phyloP scores from a whole-genome alignment of 352 stramenopile species.

The Plasmopara halstedii region DNA sequence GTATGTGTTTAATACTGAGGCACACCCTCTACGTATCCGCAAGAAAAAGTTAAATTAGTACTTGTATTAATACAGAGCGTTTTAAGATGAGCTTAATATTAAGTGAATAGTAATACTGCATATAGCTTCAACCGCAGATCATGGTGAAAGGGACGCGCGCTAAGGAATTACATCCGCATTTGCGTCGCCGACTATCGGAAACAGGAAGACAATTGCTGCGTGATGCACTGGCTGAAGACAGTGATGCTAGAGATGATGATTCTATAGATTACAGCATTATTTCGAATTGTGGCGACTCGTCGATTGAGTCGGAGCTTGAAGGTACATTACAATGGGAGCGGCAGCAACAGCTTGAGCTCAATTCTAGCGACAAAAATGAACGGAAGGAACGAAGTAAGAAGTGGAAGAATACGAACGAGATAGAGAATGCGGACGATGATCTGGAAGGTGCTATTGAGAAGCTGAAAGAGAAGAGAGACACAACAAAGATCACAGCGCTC shows the following conservation, averaged over 20 bases:
- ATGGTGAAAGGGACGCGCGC: constrained; percentile 15
- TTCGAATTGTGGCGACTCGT: constrained; percentile 31
- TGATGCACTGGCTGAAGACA: constrained; percentile 39
- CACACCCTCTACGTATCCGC: constrained; percentile 83
- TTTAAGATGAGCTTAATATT: too few relatives aligned
- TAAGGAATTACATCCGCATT: constrained; percentile 17
- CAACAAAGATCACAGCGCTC: constrained; percentile 46
- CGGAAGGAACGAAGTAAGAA: constrained; percentile 22
- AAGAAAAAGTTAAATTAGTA: too few relatives aligned
- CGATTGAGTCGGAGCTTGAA: constrained; percentile 55
- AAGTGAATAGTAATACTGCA: too few relatives aligned
- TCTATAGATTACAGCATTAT: constrained; percentile 27
- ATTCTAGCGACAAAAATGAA: constrained; percentile 4
- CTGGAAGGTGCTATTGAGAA: constrained; percentile 48
- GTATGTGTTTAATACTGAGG: constrained; percentile 96
- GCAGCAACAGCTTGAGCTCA: constrained; percentile 5
- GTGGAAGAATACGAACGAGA: constrained; percentile 29
- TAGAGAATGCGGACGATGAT: constrained; percentile 20
- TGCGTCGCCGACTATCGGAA: constrained; percentile 27
- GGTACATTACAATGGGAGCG: constrained; percentile 43
- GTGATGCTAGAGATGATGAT: constrained; percentile 14
- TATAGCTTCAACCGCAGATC: constrained; percentile 4
- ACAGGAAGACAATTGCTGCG: constrained; percentile 49
- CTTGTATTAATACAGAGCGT: too few relatives aligned
- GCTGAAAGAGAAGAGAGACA: constrained; percentile 57